A percentile compares a stretch with the other conserved stretches of the same genome.
Evolutionary conservation across 192 early-diverging fungal species (phyloP).

Genomic region (Geosiphon pyriformis): DNA sequence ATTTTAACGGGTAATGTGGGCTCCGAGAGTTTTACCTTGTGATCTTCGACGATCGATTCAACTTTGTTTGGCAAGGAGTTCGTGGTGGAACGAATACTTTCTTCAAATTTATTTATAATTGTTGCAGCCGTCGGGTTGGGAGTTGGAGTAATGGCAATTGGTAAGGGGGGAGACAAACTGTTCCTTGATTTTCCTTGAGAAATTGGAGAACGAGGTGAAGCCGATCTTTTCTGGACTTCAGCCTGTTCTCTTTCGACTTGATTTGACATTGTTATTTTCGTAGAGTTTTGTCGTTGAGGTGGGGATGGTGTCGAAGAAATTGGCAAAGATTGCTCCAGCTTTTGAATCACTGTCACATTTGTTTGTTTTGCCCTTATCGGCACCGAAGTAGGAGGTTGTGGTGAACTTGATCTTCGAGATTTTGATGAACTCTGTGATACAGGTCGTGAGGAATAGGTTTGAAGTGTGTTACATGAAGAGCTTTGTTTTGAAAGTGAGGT

Average conservation of each 20-base stretch:
- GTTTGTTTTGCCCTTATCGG: background rate
- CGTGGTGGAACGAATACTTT: no score
- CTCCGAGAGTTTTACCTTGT: background rate
- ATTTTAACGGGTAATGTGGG: background rate
- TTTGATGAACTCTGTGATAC: background rate
- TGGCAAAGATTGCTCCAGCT: background rate
- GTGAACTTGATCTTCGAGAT: background rate
- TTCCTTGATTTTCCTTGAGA: background rate
- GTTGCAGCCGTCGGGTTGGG: background rate
- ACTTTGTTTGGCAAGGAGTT: background rate
- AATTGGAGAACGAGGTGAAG: background rate
- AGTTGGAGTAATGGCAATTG: background rate
- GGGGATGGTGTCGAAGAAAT: background rate
- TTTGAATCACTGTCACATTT: background rate
- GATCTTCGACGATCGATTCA: background rate
- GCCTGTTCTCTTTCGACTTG: no score
- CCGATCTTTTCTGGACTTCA: background rate
- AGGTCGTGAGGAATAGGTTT: background rate
- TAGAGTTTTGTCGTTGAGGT: background rate
- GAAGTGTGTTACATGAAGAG: background rate
- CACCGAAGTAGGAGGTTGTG: background rate
- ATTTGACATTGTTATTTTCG: background rate
- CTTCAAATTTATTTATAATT: background rate
- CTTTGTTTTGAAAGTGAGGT: background rate
- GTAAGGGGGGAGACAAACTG: background rate